Base-by-base conservation (phyloP, 768 basidiomycete genomes). In the Russula virescens region DNA sequence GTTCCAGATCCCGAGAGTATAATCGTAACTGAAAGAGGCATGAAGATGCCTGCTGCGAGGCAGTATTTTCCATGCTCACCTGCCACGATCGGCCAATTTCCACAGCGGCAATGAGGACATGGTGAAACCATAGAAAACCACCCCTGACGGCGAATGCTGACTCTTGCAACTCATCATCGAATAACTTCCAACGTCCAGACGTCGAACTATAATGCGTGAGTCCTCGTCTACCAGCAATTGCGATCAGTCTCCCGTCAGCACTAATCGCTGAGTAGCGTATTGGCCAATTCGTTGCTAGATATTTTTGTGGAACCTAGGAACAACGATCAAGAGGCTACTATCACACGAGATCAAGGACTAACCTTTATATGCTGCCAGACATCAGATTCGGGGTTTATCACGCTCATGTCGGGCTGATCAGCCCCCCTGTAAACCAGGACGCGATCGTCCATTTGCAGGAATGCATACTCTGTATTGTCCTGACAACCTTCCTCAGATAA, bases 331-430 rank as follows among this genome's bases (percentile, higher is more conserved):
- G 51, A 35, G 21, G 14, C 55, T 47, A 16, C 40, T 35, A 23
- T 25, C 25, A 43, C 19, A 52, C 13, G 26, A 14, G 56, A n/a
- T 26, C 38, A 9, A 45, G 23, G 43, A 69, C 60, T 38, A 21
- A 42, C 93, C 83, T 95, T 96, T 73, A 98, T 89, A 75, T 91
- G 89, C 68, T 98, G 94, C 95, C 96, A 98, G 19, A 98, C 95
- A 69, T 98, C 95, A 4, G 92, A 92, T 72, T 96, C 94, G 18
- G 95, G 94, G 71, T 98, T 98, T 70, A 98, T 97, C 61, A 99
- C 87, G 71, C 93, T 96, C 87, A 97, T 89, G 71, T 98, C 95
- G 6, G 96, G 95, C 72, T 98, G 95, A 73, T 98, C 96, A 31
- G 95, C 93, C 16, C 96, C 95, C 58, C 96, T 83, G 73, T 98